These are phyloP conservation scores for Coemansia nantahalensis DNA, from an alignment of 192 early-diverging fungal species.

Conservation along the genomic window DNA sequence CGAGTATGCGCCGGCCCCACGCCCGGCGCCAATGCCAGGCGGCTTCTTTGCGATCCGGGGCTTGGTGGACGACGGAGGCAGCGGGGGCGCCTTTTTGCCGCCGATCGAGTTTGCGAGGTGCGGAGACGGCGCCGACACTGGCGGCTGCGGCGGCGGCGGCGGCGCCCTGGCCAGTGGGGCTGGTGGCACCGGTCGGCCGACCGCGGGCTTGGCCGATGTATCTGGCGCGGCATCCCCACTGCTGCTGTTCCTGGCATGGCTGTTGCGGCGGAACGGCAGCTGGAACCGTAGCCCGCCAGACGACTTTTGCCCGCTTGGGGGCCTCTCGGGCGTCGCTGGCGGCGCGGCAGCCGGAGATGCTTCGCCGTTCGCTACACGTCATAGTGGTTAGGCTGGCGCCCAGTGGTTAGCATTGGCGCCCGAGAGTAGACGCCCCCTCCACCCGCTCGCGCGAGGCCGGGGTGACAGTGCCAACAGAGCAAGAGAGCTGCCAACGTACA, in stretches of 20 bases:
- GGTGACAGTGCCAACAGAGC: too few relatives aligned
- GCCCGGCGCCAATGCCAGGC: constrained; percentile 13
- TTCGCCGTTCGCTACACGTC: constrained; percentile 31
- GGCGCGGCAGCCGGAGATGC: constrained; percentile 2
- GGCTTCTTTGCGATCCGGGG: constrained; percentile 45
- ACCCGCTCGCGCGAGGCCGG: too few relatives aligned
- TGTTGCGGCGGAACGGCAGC: constrained; percentile 37
- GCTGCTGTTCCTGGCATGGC: constrained; percentile 25
- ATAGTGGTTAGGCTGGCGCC: too few relatives aligned
- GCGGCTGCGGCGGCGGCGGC: constrained; percentile 13
- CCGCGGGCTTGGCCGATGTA: background rate
- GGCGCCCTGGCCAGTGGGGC: constrained; percentile 6
- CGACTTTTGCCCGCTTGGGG: constrained; percentile 18
- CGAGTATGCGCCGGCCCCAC: constrained; percentile 14
- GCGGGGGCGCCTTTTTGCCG: constrained; percentile 38
- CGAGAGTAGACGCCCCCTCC: too few relatives aligned
- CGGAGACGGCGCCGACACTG: constrained; percentile 9
- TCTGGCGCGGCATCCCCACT: constrained; percentile 7
- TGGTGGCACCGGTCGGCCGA: background rate
- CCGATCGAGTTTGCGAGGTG: constrained; percentile 28
- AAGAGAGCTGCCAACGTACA: constrained; percentile 15
- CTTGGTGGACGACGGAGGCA: constrained; percentile 43
- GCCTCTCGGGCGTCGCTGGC: background rate
- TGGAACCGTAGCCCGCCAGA: constrained; percentile 24
- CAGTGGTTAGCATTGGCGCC: too few relatives aligned